Evolutionary conservation across 2,329 filamentous ascomycete species (phyloP), one percentile per base, ranked within the genome.

Genomic region (Fusarium chlamydosporum): DNA sequence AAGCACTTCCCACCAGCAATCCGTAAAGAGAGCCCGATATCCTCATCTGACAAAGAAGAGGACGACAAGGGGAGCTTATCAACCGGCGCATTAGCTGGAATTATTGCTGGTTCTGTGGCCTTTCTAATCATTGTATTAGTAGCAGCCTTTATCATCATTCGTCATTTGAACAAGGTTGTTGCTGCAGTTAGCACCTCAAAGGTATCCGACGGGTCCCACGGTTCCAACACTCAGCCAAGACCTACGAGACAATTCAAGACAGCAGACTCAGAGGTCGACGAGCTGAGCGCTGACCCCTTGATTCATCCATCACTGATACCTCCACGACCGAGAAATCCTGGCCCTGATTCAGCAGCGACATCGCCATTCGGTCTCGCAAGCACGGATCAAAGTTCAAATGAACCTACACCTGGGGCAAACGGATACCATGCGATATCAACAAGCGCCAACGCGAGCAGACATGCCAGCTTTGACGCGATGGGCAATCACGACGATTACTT

Each of bases 81-180:
- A 7, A 75, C 70, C 1, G 79, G 75, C 1, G 78, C 82, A 27
- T 76, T 89, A 4, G 86, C 83, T 4, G 87, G 86, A 3, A 86
- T 88, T 23, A 80, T 88, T 34, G 84, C 81, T 3, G 86, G 84
- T 2, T 82, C 82, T 13, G 76, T 85, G 4, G 80, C 79, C 1
- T 72, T 88, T 12, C 76, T 89, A 3, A 56, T 85, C 2, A 76
- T 83, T 27, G 79, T 88, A 12, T 38, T 88, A 7, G 76, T 80
- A 4, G 81, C 81, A 0, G 79, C 85, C 3, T 83, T 79, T 61
- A 76, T 86, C 48, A 82, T 88, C 46, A 79, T 88, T 45, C 80
- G 83, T 2, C 82, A 82, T 11, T 79, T 88, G 16, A 85, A 81
- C 60, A 80, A 77, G 41, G 81, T 84, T 20, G 80, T 82, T 68